Base-by-base conservation (phyloP, 1,284 basidiomycete genomes). In the Marasmius oreades region DNA sequence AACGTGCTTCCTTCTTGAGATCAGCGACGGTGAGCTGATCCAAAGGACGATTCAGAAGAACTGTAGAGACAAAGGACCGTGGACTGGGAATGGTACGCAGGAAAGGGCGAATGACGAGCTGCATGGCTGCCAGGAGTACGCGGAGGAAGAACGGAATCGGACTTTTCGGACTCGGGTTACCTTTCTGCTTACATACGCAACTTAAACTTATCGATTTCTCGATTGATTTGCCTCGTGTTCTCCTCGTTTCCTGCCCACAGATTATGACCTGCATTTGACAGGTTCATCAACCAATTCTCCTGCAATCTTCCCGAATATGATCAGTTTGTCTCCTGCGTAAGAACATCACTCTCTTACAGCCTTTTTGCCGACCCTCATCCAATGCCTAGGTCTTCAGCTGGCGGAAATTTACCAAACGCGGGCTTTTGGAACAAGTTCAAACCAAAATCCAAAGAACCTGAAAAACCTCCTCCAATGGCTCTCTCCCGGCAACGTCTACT, bases 371-470 rank as follows among this genome's bases (percentile, higher is more conserved):
- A 58, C 60, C 62, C 57, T 61, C 66, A 63, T 60, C 65, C 31
- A 55, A 63, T 72, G 66, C 62, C 69, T 48, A 91, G 88, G 70
- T 81, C 81, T 26, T 81, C 82, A 54, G 85, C 78, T 71, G 80
- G 82, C 71, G 80, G 82, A 54, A 84, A 82, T 64, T 79, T 87
- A 64, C 81, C 80, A 56, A 74, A 78, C 62, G 75, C 77, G 64
- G 77, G 75, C 6, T 82, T 83, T 69, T 90, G 89, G 89, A 80
- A 80, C 61, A 86, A 83, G 68, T 82, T 90, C 73, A 87, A 83
- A 70, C 76, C 78, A 62, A 83, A 83, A 65, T 77, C 73, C 69
- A 85, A 84, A 71, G 83, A 88, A 59, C 71, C 71, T 59, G 80
- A 81, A 52, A 74, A 70, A 58, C 75, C 80, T 42, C 70, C 75